Percentiles rank a stretch among this genome's conserved stretches.
These are phyloP conservation scores for Ceriops zippeliana DNA, from an alignment of 345 rosid species.

Conservation along the genomic window DNA sequence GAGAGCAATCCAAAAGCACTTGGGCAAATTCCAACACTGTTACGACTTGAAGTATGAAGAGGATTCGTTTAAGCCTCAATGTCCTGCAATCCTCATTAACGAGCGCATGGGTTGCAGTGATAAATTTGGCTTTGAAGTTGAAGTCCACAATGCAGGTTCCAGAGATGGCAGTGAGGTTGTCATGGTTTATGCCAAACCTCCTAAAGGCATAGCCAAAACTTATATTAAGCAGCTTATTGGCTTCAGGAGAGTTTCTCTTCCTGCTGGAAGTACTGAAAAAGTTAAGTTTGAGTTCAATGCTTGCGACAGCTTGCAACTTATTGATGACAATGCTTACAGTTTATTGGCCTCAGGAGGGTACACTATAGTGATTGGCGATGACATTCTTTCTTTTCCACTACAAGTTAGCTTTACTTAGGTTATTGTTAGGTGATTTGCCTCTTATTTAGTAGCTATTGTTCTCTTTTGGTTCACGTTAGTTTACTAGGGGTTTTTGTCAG, in stretches of 20 bases:
- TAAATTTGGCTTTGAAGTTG: slow-evolving; percentile 14
- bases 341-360: slow-evolving; percentile 32
- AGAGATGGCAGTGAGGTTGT: slow-evolving; percentile 35
- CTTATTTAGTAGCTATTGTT: background rate
- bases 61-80: background rate
- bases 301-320: slow-evolving; percentile 29
- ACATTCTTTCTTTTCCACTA: slow-evolving; percentile 11
- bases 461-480: background rate
- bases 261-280: slow-evolving; percentile 13
- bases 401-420: slow-evolving; percentile 5
- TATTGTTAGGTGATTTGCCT: too few species aligned
- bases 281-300: slow-evolving; percentile 26
- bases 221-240: slow-evolving; percentile 35
- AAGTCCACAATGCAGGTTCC: slow-evolving; percentile 24
- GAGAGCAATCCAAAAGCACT: background rate
- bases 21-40: slow-evolving; percentile 22
- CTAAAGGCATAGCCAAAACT: slow-evolving; percentile 13
- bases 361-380: slow-evolving; percentile 27
- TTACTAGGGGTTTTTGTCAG: too few species aligned
- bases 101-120: slow-evolving; percentile 15
- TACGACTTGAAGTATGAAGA: background rate
- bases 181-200: slow-evolving; percentile 37
- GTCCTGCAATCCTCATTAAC: slow-evolving; percentile 16
- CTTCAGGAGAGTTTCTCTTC: slow-evolving; percentile 31
- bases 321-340: slow-evolving; percentile 15